Base-by-base conservation (phyloP, 768 basidiomycete genomes). In the Dentipellis sp. region DNA sequence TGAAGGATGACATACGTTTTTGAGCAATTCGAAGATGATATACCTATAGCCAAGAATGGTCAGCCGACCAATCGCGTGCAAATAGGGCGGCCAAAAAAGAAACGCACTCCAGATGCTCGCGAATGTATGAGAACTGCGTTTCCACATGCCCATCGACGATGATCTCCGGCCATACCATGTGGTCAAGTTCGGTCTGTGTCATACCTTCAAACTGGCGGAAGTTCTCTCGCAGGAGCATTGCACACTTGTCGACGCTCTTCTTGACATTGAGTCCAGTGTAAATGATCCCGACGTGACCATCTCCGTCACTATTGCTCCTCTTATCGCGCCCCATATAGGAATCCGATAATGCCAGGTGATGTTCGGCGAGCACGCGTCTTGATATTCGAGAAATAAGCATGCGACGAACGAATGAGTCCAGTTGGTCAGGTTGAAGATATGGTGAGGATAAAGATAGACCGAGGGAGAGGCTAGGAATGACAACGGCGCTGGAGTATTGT, bases 371-470 rank as follows among this genome's bases (percentile, higher is more conserved):
- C 35, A 95, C 93, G 35, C 92, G 83, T 19, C 92, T 79, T 11
- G 91, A 93, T 67, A 94, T 93, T 53, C 92, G 80, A 2, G 92
- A 94, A 50, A 91, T 80, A 10, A 95, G 78, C 92, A 95, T 95
- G 21, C 91, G 82, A 21, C 84, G 80, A 86, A 93, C 91, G 68
- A 93, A 91, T 2, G 88, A 78, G 67, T 94, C 91, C 11, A 94
- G 76, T 40, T 80, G 77, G 57, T 92, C 90, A 0, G 92, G 85
- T 0, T 81, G 74, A 8, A 94, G 78, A 66, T 85, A 81, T 1
- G 83, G 85, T 14, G 91, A 92, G 0, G 90, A 83, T n/a, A 93
- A 75, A 21, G 91, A 91, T 35, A 94, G 73, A 5, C 92, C 91
- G 5, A 94, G 81, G 14, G 86, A 84, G 9, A 91, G 76, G 65